phyloP scores from a whole-genome alignment of 2,329 filamentous ascomycete genomes.

The Apiospora phragmitis region DNA sequence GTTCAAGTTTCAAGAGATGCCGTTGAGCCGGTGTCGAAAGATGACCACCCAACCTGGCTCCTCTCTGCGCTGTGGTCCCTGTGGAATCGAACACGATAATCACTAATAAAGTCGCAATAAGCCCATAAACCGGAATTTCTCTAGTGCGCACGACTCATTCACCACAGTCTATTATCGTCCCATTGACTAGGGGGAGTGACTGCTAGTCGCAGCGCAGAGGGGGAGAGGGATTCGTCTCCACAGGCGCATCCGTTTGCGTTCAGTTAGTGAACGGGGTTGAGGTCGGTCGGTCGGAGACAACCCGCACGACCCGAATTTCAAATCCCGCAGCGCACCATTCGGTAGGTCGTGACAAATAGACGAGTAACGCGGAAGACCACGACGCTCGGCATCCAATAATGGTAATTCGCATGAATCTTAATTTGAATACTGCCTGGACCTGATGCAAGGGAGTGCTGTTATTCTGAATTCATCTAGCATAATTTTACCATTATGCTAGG shows the following conservation, averaged over 20 bases:
- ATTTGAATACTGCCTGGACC: background rate
- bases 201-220: background rate
- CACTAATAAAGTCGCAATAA: background rate
- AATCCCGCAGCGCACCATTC: constrained; percentile 1
- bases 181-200: constrained; percentile 1
- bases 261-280: background rate
- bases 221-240: background rate
- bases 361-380: background rate
- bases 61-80: background rate
- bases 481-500: background rate
- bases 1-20: constrained; percentile 3
- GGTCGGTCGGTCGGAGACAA: background rate
- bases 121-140: background rate
- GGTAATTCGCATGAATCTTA: background rate
- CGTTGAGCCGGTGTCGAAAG: background rate
- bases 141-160: background rate
- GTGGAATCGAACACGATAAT: background rate
- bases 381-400: background rate
- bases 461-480: background rate
- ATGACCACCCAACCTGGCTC: background rate
- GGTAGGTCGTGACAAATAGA: background rate
- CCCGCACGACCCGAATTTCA: background rate
- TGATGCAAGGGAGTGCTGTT: background rate
- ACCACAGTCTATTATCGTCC: background rate
- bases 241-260: background rate